These are phyloP conservation scores for Nephelium lappaceum DNA, from an alignment of 345 rosid species.

Conservation along the genomic window DNA sequence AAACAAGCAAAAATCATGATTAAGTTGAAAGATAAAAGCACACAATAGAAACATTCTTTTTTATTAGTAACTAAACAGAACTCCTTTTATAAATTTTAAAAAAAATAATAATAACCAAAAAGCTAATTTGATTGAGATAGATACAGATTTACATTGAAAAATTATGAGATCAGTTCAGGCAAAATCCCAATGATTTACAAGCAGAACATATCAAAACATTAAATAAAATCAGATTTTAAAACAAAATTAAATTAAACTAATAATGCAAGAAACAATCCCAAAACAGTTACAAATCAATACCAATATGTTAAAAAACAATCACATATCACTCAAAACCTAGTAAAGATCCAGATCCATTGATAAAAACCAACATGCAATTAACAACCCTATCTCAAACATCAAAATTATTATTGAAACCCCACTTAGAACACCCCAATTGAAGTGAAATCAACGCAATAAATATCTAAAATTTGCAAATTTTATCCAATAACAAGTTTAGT, in stretches of 20 bases:
- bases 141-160: not conserved
- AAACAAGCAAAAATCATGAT: not conserved
- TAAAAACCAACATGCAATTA: constrained; percentile 39
- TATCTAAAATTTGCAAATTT: not conserved
- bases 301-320: constrained; percentile 19
- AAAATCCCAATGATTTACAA: constrained; percentile 3
- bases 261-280: not conserved
- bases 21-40: not conserved
- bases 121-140: not conserved
- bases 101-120: not conserved
- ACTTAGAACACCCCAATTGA: constrained; percentile 5
- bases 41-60: not conserved
- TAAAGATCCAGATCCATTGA: constrained; percentile 44
- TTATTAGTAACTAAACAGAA: not conserved
- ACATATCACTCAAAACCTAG: constrained; percentile 1
- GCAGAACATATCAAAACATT: not conserved
- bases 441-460: constrained; percentile 7
- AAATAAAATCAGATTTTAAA: not conserved
- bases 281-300: not conserved
- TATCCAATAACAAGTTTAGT: not conserved
- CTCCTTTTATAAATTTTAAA: too few relatives aligned
- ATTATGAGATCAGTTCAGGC: not conserved
- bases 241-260: not conserved
- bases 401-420: constrained; percentile 1
- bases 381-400: constrained; percentile 12